Evolutionary conservation across 2,329 filamentous ascomycete genomes (phyloP).

Genomic region (Colletotrichum theobromicola): DNA sequence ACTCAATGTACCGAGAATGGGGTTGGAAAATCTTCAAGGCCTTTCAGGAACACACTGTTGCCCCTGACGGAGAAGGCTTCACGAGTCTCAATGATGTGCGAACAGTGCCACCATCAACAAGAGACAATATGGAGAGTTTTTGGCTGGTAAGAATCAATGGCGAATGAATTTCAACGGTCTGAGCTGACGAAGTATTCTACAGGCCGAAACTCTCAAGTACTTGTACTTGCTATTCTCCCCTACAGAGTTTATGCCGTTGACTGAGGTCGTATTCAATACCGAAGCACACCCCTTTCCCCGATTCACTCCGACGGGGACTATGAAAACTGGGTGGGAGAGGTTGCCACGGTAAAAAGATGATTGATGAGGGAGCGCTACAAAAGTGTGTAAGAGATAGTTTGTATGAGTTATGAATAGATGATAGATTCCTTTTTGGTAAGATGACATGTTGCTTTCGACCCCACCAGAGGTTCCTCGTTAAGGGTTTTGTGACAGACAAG

Average conservation of each 20-base stretch:
- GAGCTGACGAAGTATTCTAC: neutral
- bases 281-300: constrained; percentile 90
- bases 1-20: constrained; percentile 74
- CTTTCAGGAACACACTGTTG: constrained; percentile 70
- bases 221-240: constrained; percentile 90
- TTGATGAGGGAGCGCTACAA: too few species aligned
- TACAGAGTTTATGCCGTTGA: constrained; percentile 76
- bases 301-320: constrained; percentile 79
- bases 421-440: neutral
- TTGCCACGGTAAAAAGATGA: constrained; percentile 56
- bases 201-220: constrained; percentile 93
- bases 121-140: constrained; percentile 80
- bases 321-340: constrained; percentile 81
- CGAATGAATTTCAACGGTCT: neutral
- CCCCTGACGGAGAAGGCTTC: constrained; percentile 58
- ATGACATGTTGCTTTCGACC: neutral
- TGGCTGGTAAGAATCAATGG: constrained; percentile 54
- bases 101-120: constrained; percentile 52
- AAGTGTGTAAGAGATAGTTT: neutral
- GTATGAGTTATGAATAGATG: neutral
- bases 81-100: constrained; percentile 68
- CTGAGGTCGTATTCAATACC: constrained; percentile 91
- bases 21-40: constrained; percentile 81
- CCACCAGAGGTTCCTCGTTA: neutral
- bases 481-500: too few species aligned